A percentile compares a stretch with the other conserved stretches of the same genome.
These are phyloP conservation scores for Karstenula rhodostoma DNA, from an alignment of 2,329 filamentous ascomycete species.

Conservation along the genomic window DNA sequence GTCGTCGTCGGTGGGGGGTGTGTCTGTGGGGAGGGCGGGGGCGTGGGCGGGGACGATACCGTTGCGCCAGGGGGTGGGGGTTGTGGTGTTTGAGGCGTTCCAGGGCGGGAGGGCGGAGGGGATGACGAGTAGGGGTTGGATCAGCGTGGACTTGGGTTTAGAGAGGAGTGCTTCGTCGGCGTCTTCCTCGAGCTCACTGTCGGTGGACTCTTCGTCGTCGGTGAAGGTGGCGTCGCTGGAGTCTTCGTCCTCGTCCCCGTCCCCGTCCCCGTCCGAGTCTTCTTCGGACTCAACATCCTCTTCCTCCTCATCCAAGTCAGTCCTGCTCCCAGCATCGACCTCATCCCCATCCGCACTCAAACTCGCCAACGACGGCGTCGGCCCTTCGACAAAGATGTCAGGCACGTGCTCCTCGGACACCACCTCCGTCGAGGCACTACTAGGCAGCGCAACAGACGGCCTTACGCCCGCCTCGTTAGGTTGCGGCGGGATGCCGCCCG, in stretches of 20 bases:
- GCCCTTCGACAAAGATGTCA: background rate
- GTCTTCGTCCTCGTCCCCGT: background rate
- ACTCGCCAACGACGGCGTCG: background rate
- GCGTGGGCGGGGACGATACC: background rate
- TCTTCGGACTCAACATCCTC: background rate
- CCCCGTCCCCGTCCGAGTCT: background rate
- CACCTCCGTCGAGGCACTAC: background rate
- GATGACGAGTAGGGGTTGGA: background rate
- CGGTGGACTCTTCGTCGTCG: background rate
- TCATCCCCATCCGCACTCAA: background rate
- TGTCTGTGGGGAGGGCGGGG: background rate
- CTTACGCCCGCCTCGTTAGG: background rate
- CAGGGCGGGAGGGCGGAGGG: background rate
- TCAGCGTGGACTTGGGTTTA: background rate
- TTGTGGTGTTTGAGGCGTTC: background rate
- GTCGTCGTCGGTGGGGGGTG: background rate
- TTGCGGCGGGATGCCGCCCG: background rate
- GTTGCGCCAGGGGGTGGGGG: conserved; percentile 5
- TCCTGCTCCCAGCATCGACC: background rate
- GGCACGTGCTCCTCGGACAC: background rate
- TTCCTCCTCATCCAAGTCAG: background rate
- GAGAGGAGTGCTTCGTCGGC: background rate
- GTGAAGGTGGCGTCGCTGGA: background rate
- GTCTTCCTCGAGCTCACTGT: background rate
- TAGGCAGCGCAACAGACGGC: background rate